Evolutionary conservation across 1,284 basidiomycete species (phyloP), one percentile per base, ranked within the genome.

Genomic region (Trametes sp.): DNA sequence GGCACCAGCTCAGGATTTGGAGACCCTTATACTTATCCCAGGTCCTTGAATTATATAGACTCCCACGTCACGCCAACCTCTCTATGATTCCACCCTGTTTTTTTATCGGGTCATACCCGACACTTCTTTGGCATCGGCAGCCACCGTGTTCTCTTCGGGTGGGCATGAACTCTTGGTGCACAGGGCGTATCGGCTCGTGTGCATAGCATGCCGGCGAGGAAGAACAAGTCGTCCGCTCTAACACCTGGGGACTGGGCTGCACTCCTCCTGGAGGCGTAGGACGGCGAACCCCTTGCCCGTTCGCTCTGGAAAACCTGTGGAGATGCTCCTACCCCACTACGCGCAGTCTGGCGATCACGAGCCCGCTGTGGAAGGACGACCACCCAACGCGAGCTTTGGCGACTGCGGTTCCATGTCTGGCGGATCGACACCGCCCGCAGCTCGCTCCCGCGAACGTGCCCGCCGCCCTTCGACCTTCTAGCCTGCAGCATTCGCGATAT

Each of bases 361-460:
- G 24, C 45, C 23, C 24, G 24, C 38, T 41, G 6, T 19, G 16
- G 38, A 41, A n/a, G 38, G 6, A 19, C 24, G 24, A 11, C 24
- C 8, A 7, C 42, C 21, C 21, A 7, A 26, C 24, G 24, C 24
- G 24, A 24, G 1, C 45, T 46, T 46, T n/a, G n/a, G n/a, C 45
- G 45, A n/a, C 31, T 26, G 31, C 26, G 23, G 41, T 59, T 59
- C 50, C 50, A 1, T n/a, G 57, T 21, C 7, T 24, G 24, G 28
- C 49, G 33, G 57, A 59, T 59, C 41, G 57, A 45, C 48, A 51
- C 13, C 49, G 38, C 35, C 26, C 19, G 16, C 28, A 11, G 19
- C 54, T n/a, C 16, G 29, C 54, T 36, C 33, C 44, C 29, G 41
- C 16, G 10, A 16, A 23, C 26, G 36, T 36, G 24, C 48, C 16